phyloP scores from a whole-genome alignment of 768 basidiomycete species.

The Melanogaster broomeanus region DNA sequence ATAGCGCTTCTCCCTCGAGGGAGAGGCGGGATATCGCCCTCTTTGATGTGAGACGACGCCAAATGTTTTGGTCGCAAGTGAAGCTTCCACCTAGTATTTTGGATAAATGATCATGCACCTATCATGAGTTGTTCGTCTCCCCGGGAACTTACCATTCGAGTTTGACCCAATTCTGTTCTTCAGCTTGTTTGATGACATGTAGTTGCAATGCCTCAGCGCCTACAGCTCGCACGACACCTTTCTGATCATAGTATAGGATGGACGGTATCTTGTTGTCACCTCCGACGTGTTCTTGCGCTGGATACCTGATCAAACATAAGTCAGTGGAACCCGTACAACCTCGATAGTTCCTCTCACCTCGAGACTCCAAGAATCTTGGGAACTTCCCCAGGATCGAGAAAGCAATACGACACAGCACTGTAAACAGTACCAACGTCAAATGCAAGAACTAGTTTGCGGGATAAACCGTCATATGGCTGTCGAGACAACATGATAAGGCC shows the following conservation, averaged over 20 bases:
- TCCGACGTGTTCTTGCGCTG: too few species aligned
- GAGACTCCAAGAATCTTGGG: conserved; percentile 19
- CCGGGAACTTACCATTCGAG: conserved; percentile 38
- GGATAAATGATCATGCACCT: not conserved
- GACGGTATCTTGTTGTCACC: too few species aligned
- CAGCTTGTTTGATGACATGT: conserved; percentile 38
- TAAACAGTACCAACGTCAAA: too few species aligned
- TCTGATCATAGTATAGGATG: conserved; percentile 47
- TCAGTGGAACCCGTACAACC: not conserved
- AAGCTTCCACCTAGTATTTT: conserved; percentile 33
- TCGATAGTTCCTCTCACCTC: conserved; percentile 17
- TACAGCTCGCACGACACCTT: conserved; percentile 40
- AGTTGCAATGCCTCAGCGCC: conserved; percentile 45
- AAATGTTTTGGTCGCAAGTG: conserved; percentile 35
- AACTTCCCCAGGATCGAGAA: too few species aligned
- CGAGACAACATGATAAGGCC: conserved; percentile 25
- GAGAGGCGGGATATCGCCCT: conserved; percentile 24
- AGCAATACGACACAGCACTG: too few species aligned
- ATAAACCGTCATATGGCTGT: conserved; percentile 36
- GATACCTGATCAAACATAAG: not conserved
- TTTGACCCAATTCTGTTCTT: conserved; percentile 39
- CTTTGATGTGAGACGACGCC: conserved; percentile 20
- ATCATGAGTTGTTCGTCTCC: too few species aligned
- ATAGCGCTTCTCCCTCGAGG: conserved; percentile 21
- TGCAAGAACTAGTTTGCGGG: conserved; percentile 44